These are phyloP conservation scores for Malassezia psittaci DNA, from an alignment of 1,284 basidiomycete genomes.

Conservation along the genomic window DNA sequence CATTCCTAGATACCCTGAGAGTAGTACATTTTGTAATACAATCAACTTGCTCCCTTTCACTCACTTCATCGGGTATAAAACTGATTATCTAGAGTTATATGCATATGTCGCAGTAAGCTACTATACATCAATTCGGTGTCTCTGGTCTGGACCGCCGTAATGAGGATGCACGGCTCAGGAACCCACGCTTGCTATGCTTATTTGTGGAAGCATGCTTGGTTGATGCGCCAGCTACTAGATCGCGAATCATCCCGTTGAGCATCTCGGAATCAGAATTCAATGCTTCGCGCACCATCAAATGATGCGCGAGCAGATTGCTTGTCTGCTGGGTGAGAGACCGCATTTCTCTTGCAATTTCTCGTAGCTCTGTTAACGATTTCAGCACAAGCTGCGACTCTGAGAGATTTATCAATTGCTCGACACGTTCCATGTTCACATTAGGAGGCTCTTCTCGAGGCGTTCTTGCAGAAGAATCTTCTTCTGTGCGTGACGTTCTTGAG, in stretches of 20 bases:
- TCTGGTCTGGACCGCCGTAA: conserved; percentile 4
- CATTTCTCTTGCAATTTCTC: conserved; percentile 28
- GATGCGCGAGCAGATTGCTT: conserved; percentile 36
- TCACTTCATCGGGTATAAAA: too few species aligned
- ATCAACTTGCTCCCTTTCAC: too few species aligned
- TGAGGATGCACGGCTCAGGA: conserved; percentile 4
- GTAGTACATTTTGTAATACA: too few species aligned
- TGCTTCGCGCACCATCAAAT: conserved; percentile 37
- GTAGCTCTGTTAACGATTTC: conserved; percentile 34
- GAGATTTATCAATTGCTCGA: conserved; percentile 23
- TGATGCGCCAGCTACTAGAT: conserved; percentile 37
- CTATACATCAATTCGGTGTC: neutral
- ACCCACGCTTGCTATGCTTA: conserved; percentile 9
- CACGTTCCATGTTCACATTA: conserved; percentile 26
- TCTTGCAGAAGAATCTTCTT: conserved; percentile 6
- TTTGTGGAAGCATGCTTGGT: conserved; percentile 3
- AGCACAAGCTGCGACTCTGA: conserved; percentile 33
- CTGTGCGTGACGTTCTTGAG: neutral
- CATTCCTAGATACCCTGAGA: too few species aligned
- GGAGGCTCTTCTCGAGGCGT: conserved; percentile 28
- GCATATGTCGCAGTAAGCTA: too few species aligned
- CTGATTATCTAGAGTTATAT: too few species aligned
- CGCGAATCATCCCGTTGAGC: conserved; percentile 44
- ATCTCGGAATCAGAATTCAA: conserved; percentile 38
- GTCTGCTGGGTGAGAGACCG: conserved; percentile 28